These are phyloP conservation scores for Skeletonema tropicum DNA, from an alignment of 108 stramenopile genomes.

Conservation along the genomic window DNA sequence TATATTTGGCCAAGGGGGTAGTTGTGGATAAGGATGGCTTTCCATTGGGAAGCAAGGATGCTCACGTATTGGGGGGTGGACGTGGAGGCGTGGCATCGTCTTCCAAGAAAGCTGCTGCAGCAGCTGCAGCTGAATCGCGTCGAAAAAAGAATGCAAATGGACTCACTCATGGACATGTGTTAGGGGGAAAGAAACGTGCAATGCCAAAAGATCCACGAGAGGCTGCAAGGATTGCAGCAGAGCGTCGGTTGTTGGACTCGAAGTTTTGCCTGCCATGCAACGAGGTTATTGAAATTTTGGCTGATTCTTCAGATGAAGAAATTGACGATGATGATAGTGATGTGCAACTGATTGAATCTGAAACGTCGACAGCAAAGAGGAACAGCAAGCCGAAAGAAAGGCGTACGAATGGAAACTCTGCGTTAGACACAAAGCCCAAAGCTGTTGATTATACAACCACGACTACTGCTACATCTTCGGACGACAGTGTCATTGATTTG, in stretches of 20 bases:
- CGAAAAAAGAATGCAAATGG: constrained; percentile 9
- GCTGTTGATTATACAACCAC: neutral
- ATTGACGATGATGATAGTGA: constrained; percentile 8
- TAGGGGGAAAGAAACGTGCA: constrained; percentile 18
- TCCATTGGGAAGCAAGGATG: constrained; percentile 22
- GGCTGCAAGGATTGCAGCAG: constrained; percentile 47
- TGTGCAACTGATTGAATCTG: neutral
- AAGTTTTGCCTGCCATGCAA: constrained; percentile 53
- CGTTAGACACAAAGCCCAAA: constrained; percentile 4
- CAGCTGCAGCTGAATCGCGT: constrained; percentile 19
- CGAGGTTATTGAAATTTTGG: constrained; percentile 55
- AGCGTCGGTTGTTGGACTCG: constrained; percentile 47
- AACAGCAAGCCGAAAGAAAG: neutral
- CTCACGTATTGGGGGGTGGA: constrained; percentile 8
- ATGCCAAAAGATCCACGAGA: constrained; percentile 27
- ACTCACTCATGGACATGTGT: constrained; percentile 10
- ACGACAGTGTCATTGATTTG: constrained; percentile 18
- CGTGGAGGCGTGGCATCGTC: constrained; percentile 7
- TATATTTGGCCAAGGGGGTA: constrained; percentile 46
- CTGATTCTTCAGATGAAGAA: constrained; percentile 30
- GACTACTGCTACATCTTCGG: neutral
- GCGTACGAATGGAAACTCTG: constrained; percentile 6
- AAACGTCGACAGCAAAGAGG: neutral
- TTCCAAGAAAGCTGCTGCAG: constrained; percentile 15
- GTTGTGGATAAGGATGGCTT: constrained; percentile 50